Evolutionary conservation across 768 basidiomycete genomes (phyloP), one percentile per base, ranked within the genome.

Genomic region (Mycena chlorophos): DNA sequence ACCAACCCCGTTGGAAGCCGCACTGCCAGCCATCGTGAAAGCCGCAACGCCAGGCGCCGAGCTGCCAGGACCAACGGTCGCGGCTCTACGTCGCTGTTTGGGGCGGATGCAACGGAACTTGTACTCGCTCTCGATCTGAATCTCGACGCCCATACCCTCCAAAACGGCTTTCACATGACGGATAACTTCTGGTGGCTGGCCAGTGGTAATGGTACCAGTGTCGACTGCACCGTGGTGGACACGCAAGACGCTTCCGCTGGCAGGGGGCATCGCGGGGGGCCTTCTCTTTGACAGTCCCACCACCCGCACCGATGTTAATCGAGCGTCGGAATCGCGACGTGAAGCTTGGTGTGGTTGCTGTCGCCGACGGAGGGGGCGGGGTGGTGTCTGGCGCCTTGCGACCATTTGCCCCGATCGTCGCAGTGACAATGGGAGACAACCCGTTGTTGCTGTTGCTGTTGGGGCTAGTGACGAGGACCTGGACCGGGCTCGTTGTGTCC

Each of bases 211-310:
- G 50, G 86, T 94, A 25, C 85, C 85, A 69, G 89, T 88, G 68
- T 98, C 97, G 27, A 98, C 89, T 2, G 95, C 87, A 58, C 95
- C 96, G 63, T 91, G 89, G 67, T 98, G 96, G 38, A 90, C 83
- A 12, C 94, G 84, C 37, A 98, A 71, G 49, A 78, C 79, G 34
- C 80, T 80, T 60, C 75, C 76, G 23, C 71, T 43, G 20, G 67
- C 64, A 4, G 70, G n/a, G 60, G 37, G 72, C 66, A 58, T 68
- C 63, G 40, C 60, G 65, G 62, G 66, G 70, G 57, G 63, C 60
- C 57, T 63, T 72, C 61, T 67, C 67, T 46, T 55, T 63, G 47
- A 39, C 31, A 17, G 51, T 26, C 28, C 61, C 64, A 56, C 52
- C 56, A 19, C 54, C 43, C 0, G 71, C 73, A 22, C 75, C 76